Percentiles rank a stretch among this genome's conserved stretches.
phyloP scores from a whole-genome alignment of 1,284 basidiomycete genomes.

The Trichosporon asahii region DNA sequence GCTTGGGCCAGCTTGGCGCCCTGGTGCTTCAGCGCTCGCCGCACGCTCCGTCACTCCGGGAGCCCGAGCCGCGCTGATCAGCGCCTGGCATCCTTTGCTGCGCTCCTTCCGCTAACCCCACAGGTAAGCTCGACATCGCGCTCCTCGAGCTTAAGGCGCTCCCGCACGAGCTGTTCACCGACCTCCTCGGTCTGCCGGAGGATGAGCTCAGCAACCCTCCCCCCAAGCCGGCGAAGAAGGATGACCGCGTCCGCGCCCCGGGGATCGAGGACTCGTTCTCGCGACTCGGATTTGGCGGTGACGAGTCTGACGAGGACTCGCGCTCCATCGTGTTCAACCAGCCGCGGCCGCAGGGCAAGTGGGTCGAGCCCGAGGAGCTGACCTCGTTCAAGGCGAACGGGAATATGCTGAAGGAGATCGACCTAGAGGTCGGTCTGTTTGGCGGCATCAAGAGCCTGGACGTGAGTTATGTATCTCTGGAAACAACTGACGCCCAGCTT shows the following conservation, averaged over 20 bases:
- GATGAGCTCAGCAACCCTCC: constrained; percentile 36
- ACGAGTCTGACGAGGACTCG: constrained; percentile 19
- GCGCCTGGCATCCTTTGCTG: background rate
- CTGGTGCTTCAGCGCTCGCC: background rate
- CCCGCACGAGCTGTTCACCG: constrained; percentile 44
- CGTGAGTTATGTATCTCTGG: constrained; percentile 30
- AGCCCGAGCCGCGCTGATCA: background rate
- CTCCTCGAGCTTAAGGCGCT: constrained; percentile 35
- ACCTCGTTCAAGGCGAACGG: constrained; percentile 34
- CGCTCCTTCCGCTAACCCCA: background rate
- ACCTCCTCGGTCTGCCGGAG: constrained; percentile 38
- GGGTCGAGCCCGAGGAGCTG: constrained; percentile 48
- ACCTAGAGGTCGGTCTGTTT: constrained; percentile 48
- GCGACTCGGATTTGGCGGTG: constrained; percentile 12
- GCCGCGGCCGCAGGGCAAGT: constrained; percentile 25
- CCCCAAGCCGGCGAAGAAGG: constrained; percentile 1
- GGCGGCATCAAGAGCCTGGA: constrained; percentile 46
- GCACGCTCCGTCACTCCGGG: background rate
- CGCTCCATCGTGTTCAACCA: constrained; percentile 25
- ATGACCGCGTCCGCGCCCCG: background rate
- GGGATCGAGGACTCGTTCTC: constrained; percentile 6
- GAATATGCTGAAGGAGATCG: constrained; percentile 38
- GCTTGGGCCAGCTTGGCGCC: background rate
- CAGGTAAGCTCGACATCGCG: constrained; percentile 47
- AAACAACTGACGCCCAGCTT: constrained; percentile 28